Conservation (phyloP, 1,284 basidiomycete species). For the Pseudozyma hubeiensis region DNA sequence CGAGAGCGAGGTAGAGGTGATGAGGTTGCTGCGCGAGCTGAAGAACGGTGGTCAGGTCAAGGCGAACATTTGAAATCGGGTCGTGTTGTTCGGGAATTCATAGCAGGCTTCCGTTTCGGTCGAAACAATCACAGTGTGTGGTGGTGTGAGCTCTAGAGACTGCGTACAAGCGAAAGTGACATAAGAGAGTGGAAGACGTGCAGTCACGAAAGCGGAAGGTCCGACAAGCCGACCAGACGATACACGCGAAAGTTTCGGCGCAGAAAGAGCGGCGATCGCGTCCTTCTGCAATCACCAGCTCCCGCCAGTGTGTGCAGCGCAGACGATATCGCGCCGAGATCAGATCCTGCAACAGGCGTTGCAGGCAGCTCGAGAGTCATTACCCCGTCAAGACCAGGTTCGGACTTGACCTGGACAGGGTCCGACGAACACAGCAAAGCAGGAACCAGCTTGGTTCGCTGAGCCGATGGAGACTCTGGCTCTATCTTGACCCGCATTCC, state of each 20-base stretch:
- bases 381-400: conserved; percentile 5
- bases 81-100: too few relatives aligned
- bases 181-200: background rate
- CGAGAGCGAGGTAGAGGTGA: conserved; percentile 74
- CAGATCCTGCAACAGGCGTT: background rate
- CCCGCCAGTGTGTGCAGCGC: background rate
- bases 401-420: background rate
- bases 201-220: conserved; percentile 13
- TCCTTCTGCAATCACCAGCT: background rate
- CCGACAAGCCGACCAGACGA: conserved; percentile 10
- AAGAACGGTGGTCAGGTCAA: conserved; percentile 76
- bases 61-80: conserved; percentile 44
- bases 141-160: background rate
- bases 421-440: background rate
- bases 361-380: background rate
- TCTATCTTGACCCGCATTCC: conserved; percentile 12
- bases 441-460: background rate
- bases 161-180: background rate
- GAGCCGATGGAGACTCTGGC: conserved; percentile 7
- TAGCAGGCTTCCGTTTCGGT: background rate
- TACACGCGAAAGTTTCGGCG: conserved; percentile 41
- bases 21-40: conserved; percentile 80
- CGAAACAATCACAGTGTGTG: background rate
- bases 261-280: conserved; percentile 19
- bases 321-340: background rate